These are phyloP conservation scores for Jacaranda copaia DNA, from an alignment of 257 asterid genomes.

Conservation along the genomic window DNA sequence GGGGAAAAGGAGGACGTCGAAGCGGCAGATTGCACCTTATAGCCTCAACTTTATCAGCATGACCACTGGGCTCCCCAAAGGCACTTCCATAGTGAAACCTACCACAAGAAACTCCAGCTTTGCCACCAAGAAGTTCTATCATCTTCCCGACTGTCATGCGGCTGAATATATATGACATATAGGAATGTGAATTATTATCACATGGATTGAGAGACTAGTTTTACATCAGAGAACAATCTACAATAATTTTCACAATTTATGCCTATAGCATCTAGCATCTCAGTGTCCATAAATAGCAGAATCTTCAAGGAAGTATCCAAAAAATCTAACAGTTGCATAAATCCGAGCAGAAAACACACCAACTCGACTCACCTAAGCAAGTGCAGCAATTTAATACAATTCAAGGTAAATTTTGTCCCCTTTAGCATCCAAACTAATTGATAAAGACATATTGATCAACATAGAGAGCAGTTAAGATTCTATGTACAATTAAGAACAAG, in stretches of 20 bases:
- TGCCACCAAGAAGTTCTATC: slow-evolving; percentile 97
- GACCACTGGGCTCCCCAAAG: slow-evolving; percentile 98
- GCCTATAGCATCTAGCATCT: slow-evolving; percentile 11
- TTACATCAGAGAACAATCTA: slow-evolving; percentile 22
- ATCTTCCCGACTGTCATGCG: slow-evolving; percentile 99
- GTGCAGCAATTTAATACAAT: neutral
- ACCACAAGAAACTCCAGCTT: slow-evolving; percentile 98
- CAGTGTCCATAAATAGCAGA: neutral
- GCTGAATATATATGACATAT: slow-evolving; percentile 53
- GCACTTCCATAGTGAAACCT: slow-evolving; percentile 98
- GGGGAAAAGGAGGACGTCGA: neutral
- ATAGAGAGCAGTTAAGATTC: slow-evolving; percentile 5
- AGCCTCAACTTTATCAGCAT: slow-evolving; percentile 88
- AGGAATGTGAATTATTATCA: slow-evolving; percentile 34
- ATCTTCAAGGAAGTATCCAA: neutral
- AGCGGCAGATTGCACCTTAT: slow-evolving; percentile 65
- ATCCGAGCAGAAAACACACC: neutral
- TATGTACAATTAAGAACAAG: neutral
- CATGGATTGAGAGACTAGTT: neutral
- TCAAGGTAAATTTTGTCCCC: neutral
- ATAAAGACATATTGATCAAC: neutral
- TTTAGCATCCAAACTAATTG: slow-evolving; percentile 9
- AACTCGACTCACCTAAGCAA: slow-evolving; percentile 3
- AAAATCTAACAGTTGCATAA: neutral
- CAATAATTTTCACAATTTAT: neutral